These are phyloP conservation scores for Xanthoparmelia taractica DNA, from an alignment of 495 filamentous ascomycete genomes.

Conservation along the genomic window DNA sequence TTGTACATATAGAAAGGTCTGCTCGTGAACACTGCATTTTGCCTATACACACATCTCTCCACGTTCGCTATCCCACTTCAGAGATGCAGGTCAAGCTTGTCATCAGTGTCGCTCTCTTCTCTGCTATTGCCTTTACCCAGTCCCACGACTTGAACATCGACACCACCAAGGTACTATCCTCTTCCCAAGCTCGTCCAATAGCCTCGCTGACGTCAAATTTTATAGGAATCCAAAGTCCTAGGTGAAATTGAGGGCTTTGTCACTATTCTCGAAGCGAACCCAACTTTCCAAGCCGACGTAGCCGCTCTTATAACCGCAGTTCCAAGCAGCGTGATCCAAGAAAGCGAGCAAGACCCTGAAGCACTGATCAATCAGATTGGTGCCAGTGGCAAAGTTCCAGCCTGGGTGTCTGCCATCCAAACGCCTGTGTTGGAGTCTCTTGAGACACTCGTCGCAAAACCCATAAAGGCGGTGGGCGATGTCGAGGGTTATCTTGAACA, in stretches of 20 bases:
- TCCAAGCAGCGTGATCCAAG: conserved; percentile 12
- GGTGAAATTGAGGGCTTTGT: conserved; percentile 2
- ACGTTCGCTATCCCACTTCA: background rate
- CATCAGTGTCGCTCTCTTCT: conserved; percentile 3
- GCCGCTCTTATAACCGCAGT: background rate
- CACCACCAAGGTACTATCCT: conserved; percentile 3
- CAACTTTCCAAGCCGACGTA: conserved; percentile 17
- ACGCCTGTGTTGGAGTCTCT: conserved; percentile 10
- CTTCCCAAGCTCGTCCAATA: background rate
- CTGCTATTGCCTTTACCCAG: background rate
- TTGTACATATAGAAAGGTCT: too few species aligned
- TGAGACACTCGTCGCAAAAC: conserved; percentile 7
- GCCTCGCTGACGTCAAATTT: background rate
- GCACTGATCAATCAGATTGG: conserved; percentile 6
- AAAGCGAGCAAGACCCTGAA: conserved; percentile 6
- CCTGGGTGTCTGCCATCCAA: conserved; percentile 9
- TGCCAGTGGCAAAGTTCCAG: background rate
- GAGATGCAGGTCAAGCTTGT: conserved; percentile 8
- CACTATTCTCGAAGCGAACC: conserved; percentile 7
- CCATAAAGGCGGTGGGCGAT: conserved; percentile 8
- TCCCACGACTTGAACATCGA: conserved; percentile 15
- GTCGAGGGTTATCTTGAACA: background rate
- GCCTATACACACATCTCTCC: background rate
- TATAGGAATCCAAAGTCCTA: conserved; percentile 10
- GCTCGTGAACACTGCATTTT: too few species aligned